Conservation (phyloP, 805 yeast species). For the Starmerella vaccinii region DNA sequence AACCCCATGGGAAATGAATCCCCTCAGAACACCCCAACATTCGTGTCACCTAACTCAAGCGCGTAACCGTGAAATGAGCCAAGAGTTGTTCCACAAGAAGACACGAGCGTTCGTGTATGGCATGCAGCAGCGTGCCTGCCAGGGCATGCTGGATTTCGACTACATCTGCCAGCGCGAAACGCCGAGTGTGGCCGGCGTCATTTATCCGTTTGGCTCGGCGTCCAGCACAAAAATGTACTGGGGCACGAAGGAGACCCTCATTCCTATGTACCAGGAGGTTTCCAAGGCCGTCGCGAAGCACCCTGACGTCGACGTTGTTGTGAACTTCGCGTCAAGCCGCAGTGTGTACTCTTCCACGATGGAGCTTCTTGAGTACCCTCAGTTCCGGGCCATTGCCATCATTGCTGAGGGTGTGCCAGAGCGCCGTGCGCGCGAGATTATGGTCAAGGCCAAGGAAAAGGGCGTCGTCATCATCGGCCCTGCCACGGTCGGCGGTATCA, state of each 20-base stretch:
- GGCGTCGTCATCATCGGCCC: conserved; percentile 41
- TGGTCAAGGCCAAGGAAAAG: conserved; percentile 36
- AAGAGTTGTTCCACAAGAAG: conserved; percentile 35
- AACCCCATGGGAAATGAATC: conserved; percentile 1
- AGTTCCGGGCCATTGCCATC: conserved; percentile 39
- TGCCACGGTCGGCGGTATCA: conserved; percentile 42
- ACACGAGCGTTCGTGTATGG: conserved; percentile 40
- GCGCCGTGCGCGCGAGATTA: conserved; percentile 41
- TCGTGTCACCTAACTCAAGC: conserved; percentile 2
- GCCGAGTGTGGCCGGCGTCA: conserved; percentile 40
- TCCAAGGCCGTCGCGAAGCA: conserved; percentile 36
- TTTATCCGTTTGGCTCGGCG: conserved; percentile 41
- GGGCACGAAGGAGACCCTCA: conserved; percentile 40
- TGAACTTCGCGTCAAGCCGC: conserved; percentile 40
- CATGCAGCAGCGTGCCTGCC: conserved; percentile 40
- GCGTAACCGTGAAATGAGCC: conserved; percentile 7
- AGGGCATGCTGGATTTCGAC: conserved; percentile 42
- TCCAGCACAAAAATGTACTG: conserved; percentile 40
- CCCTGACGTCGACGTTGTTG: conserved; percentile 42
- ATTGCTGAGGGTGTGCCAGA: conserved; percentile 43
- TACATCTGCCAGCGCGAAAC: conserved; percentile 38
- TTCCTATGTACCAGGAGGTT: conserved; percentile 39
- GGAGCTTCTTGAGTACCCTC: conserved; percentile 40
- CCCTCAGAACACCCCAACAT: conserved; percentile 6
- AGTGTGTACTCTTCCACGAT: conserved; percentile 40